phyloP scores from a whole-genome alignment of 441 rosid genomes.

The Populus hybrid region DNA sequence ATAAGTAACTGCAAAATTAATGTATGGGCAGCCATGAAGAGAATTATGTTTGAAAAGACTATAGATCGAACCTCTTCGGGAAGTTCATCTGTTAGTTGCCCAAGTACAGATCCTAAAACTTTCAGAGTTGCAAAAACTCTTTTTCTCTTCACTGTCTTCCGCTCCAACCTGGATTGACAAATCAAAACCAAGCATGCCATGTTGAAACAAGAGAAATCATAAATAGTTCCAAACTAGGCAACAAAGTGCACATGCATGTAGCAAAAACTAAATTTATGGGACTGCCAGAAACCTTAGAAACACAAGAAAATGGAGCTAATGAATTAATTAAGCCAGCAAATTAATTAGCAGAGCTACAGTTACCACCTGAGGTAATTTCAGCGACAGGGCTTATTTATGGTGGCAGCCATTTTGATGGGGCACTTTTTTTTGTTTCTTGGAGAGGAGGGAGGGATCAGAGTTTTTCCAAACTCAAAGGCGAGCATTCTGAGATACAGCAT shows the following conservation, averaged over 20 bases:
- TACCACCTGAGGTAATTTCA: not conserved
- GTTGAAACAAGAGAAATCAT: not conserved
- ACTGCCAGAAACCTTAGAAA: not conserved
- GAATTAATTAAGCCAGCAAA: not conserved
- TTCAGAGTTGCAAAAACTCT: constrained; percentile 79
- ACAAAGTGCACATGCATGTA: not conserved
- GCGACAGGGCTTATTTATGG: not conserved
- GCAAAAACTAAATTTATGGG: not conserved
- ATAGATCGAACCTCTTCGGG: constrained; percentile 77
- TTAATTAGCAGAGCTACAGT: not conserved
- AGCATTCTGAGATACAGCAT: too few species aligned
- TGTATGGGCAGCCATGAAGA: not conserved
- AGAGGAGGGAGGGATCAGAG: too few species aligned
- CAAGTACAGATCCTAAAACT: constrained; percentile 83
- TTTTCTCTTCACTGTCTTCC: constrained; percentile 78
- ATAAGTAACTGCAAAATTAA: not conserved
- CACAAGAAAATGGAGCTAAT: not conserved
- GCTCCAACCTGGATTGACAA: constrained; percentile 65
- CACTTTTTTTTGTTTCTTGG: too few species aligned
- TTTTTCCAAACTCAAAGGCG: too few species aligned
- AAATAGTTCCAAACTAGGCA: not conserved
- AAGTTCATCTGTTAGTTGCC: constrained; percentile 72
- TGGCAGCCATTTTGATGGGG: not conserved
- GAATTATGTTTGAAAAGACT: constrained; percentile 16
- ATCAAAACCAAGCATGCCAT: constrained; percentile 7